phyloP scores from a whole-genome alignment of 371 early-diverging fungal species.

The Lichtheimia hyalospora region DNA sequence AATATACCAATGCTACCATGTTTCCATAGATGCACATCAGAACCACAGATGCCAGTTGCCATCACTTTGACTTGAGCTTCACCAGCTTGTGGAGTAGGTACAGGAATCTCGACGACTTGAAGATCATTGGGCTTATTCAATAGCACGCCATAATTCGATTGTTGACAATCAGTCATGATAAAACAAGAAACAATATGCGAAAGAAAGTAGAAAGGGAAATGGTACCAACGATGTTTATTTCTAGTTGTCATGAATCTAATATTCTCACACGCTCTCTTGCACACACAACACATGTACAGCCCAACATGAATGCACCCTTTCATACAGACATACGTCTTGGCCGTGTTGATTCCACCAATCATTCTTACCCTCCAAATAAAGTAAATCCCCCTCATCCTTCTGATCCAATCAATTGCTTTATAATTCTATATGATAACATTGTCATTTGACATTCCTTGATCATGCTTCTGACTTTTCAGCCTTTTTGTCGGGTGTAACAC shows the following conservation, averaged over 20 bases:
- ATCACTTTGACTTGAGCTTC: constrained; percentile 46
- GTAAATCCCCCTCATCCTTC: no score
- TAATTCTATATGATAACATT: no score
- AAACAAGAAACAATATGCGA: background rate
- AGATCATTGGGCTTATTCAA: constrained; percentile 41
- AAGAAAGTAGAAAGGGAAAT: background rate
- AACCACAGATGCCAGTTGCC: constrained; percentile 48
- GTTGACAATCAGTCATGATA: background rate
- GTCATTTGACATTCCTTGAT: no score
- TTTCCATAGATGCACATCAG: constrained; percentile 46
- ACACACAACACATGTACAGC: no score
- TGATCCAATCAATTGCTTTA: no score
- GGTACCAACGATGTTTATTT: no score
- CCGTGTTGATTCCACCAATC: no score
- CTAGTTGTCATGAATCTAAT: no score
- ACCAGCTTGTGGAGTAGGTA: constrained; percentile 30
- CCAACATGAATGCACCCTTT: no score
- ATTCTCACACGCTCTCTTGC: no score
- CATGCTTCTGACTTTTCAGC: background rate
- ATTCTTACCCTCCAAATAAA: no score
- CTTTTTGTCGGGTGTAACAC: constrained; percentile 33
- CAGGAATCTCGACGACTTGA: constrained; percentile 37
- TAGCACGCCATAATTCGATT: constrained; percentile 33
- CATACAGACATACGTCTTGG: no score
- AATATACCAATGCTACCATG: constrained; percentile 49